Conservation (phyloP, 1,139 yeast species). For the Meyerozyma elateridarum region DNA sequence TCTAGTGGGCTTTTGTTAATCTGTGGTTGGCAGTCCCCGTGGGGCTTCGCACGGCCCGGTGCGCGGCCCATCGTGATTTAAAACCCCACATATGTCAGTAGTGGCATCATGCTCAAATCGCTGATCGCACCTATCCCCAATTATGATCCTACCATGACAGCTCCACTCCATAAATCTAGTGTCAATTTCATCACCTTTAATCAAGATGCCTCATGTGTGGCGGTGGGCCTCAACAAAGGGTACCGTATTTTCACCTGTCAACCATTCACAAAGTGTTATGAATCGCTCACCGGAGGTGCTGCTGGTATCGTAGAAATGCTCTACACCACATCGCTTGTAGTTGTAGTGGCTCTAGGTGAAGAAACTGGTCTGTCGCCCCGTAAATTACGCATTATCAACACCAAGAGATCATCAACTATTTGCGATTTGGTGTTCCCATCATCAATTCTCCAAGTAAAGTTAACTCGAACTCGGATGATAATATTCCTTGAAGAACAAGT, state of each 20-base stretch:
- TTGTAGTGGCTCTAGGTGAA: constrained; percentile 84
- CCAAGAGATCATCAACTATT: constrained; percentile 64
- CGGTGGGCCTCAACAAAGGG: constrained; percentile 75
- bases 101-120: constrained; percentile 7
- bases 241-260: constrained; percentile 83
- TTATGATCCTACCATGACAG: constrained; percentile 1
- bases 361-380: constrained; percentile 78
- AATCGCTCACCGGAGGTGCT: constrained; percentile 45
- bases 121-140: constrained; percentile 4
- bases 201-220: constrained; percentile 85
- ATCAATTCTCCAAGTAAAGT: constrained; percentile 68
- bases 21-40: too few relatives aligned
- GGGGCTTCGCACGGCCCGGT: constrained; percentile 2
- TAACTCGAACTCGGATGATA: constrained; percentile 69
- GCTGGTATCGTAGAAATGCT: constrained; percentile 84
- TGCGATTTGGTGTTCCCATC: constrained; percentile 91
- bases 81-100: too few relatives aligned
- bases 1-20: too few relatives aligned
- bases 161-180: neutral
- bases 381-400: constrained; percentile 74
- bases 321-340: constrained; percentile 81
- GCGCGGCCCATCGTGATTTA: too few relatives aligned
- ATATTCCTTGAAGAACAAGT: constrained; percentile 82
- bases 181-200: constrained; percentile 72
- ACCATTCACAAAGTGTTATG: constrained; percentile 82